phyloP scores from a whole-genome alignment of 768 basidiomycete genomes.

The Boletus sp. region DNA sequence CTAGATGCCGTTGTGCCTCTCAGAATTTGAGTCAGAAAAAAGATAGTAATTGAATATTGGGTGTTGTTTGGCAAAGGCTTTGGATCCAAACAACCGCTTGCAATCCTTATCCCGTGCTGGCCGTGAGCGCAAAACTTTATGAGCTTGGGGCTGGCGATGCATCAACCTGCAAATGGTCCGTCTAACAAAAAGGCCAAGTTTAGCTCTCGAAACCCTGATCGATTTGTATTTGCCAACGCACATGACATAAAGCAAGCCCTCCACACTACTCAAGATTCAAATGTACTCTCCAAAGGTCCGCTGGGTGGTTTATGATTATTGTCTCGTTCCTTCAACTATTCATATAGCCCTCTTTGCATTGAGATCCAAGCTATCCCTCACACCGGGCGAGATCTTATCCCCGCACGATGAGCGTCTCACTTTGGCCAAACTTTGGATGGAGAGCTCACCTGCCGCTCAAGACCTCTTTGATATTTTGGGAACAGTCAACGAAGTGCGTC shows the following conservation, averaged over 20 bases:
- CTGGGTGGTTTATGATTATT: neutral
- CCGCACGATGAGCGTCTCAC: conserved; percentile 60
- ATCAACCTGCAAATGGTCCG: conserved; percentile 4
- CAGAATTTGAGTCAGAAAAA: too few relatives aligned
- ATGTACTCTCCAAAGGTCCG: conserved; percentile 24
- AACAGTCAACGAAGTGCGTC: conserved; percentile 46
- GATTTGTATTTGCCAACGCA: conserved; percentile 17
- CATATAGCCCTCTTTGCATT: conserved; percentile 47
- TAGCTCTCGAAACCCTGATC: conserved; percentile 5
- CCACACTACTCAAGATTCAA: conserved; percentile 11
- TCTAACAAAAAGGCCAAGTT: conserved; percentile 26
- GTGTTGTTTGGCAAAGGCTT: conserved; percentile 26
- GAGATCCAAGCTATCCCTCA: conserved; percentile 54
- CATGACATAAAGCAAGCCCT: conserved; percentile 26
- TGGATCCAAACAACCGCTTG: conserved; percentile 25
- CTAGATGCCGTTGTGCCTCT: too few relatives aligned
- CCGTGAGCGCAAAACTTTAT: too few relatives aligned
- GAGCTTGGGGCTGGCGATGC: conserved; percentile 12
- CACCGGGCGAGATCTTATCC: conserved; percentile 47
- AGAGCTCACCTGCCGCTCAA: conserved; percentile 49
- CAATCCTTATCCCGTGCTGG: neutral
- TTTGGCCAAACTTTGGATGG: conserved; percentile 64
- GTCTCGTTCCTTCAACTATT: neutral
- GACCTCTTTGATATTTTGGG: conserved; percentile 70
- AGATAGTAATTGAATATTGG: too few relatives aligned